Evolutionary conservation across 2,329 filamentous ascomycete genomes (phyloP).

Genomic region (Fusarium hostae): DNA sequence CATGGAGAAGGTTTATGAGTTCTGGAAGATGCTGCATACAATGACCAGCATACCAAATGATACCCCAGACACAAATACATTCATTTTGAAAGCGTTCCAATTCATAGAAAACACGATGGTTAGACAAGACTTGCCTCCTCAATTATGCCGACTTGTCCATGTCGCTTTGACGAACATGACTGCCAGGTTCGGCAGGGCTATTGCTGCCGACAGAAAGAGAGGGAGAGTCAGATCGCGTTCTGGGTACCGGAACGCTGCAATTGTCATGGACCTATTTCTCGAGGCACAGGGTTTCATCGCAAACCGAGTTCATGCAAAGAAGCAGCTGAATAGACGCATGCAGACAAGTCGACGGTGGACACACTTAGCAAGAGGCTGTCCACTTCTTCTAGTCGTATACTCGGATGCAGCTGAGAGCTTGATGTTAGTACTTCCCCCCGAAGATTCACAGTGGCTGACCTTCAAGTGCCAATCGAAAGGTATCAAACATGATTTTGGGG

Average conservation of each 20-base stretch:
- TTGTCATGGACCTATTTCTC: neutral
- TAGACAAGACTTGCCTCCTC: neutral
- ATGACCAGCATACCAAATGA: neutral
- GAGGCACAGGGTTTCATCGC: neutral
- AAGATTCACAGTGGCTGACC: neutral
- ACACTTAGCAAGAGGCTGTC: neutral
- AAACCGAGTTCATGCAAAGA: neutral
- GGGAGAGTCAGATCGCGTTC: neutral
- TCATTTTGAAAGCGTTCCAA: neutral
- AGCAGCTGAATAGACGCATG: neutral
- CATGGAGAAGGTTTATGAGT: neutral
- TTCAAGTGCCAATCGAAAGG: neutral
- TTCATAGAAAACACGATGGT: neutral
- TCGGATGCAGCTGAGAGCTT: neutral
- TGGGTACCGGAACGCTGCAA: neutral
- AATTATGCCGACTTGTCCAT: neutral
- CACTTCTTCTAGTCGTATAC: neutral
- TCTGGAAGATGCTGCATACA: neutral
- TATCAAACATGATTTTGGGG: neutral
- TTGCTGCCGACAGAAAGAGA: neutral
- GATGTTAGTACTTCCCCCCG: neutral
- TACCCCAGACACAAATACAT: neutral
- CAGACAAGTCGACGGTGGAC: neutral
- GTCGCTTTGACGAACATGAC: neutral
- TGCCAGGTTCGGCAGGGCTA: neutral